These are phyloP conservation scores for Senecio squalidus DNA, from an alignment of 140 eudicot genomes.

Conservation along the genomic window DNA sequence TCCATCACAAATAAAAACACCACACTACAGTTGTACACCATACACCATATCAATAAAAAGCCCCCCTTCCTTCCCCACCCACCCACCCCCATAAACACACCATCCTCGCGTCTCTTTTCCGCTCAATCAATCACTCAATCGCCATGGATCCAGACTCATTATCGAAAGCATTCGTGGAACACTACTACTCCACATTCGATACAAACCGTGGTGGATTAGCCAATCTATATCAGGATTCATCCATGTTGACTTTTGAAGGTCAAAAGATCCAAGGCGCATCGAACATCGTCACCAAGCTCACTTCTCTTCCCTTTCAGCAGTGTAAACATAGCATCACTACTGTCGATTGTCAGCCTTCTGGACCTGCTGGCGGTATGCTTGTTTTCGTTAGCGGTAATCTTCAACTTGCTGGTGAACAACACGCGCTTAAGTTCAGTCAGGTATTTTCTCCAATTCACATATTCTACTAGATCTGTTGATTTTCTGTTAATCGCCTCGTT, in stretches of 20 bases:
- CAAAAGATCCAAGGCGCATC: slow-evolving; percentile 54
- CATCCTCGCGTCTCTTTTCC: too few relatives aligned
- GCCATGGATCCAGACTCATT: slow-evolving; percentile 63
- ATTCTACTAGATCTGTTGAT: neutral
- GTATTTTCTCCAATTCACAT: slow-evolving; percentile 28
- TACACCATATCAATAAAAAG: neutral
- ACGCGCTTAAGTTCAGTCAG: slow-evolving; percentile 77
- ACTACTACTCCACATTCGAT: slow-evolving; percentile 81
- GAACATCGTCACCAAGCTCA: slow-evolving; percentile 58
- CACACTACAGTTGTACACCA: too few relatives aligned
- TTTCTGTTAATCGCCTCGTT: too few relatives aligned
- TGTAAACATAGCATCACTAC: slow-evolving; percentile 64
- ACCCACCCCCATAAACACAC: too few relatives aligned
- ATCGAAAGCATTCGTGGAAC: slow-evolving; percentile 73
- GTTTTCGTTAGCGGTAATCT: slow-evolving; percentile 76
- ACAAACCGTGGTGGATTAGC: slow-evolving; percentile 49
- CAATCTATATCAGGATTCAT: slow-evolving; percentile 53
- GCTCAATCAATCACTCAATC: neutral
- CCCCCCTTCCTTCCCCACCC: neutral
- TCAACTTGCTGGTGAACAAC: slow-evolving; percentile 67
- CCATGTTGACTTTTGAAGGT: slow-evolving; percentile 79
- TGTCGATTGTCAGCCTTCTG: slow-evolving; percentile 83
- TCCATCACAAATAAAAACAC: too few relatives aligned
- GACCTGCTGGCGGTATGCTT: slow-evolving; percentile 65
- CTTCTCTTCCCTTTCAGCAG: slow-evolving; percentile 62